These are phyloP conservation scores for Antrodiella citrinella DNA, from an alignment of 768 basidiomycete genomes.

Conservation along the genomic window DNA sequence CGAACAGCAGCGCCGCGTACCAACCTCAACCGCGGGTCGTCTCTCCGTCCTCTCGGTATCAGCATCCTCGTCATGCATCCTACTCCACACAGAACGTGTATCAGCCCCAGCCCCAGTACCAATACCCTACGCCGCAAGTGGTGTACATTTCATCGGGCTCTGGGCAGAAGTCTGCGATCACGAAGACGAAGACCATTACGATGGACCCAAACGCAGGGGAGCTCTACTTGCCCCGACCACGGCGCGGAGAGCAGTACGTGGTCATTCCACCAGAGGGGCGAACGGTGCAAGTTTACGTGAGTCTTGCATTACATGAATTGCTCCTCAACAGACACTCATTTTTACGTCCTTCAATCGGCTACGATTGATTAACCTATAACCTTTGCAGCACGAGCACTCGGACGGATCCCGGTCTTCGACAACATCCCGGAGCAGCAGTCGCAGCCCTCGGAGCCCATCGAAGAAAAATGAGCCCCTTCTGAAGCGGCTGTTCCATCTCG, in stretches of 20 bases:
- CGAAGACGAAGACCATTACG: slow-evolving; percentile 1
- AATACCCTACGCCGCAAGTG: not conserved
- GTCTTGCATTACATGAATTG: not conserved
- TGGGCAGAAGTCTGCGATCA: not conserved
- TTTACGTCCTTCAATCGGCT: not conserved
- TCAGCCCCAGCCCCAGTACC: not conserved
- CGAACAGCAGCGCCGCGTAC: not conserved
- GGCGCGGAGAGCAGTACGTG: slow-evolving; percentile 19
- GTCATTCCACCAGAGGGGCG: slow-evolving; percentile 13
- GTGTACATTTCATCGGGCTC: not conserved
- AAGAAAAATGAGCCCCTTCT: slow-evolving; percentile 13
- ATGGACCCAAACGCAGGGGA: slow-evolving; percentile 3
- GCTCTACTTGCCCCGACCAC: slow-evolving; percentile 18
- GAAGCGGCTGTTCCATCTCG: slow-evolving; percentile 14
- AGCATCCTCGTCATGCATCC: not conserved
- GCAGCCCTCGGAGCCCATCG: slow-evolving; percentile 6
- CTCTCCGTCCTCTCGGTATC: not conserved
- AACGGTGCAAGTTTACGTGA: not conserved
- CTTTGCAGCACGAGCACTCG: not conserved
- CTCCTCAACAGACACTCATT: not conserved
- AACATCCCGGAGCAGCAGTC: slow-evolving; percentile 6
- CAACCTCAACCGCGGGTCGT: not conserved
- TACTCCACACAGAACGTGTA: not conserved
- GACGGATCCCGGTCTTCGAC: not conserved
- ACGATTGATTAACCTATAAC: not conserved